Conservation (phyloP, 2,329 filamentous ascomycete genomes). For the Epichloe gansuensis region DNA sequence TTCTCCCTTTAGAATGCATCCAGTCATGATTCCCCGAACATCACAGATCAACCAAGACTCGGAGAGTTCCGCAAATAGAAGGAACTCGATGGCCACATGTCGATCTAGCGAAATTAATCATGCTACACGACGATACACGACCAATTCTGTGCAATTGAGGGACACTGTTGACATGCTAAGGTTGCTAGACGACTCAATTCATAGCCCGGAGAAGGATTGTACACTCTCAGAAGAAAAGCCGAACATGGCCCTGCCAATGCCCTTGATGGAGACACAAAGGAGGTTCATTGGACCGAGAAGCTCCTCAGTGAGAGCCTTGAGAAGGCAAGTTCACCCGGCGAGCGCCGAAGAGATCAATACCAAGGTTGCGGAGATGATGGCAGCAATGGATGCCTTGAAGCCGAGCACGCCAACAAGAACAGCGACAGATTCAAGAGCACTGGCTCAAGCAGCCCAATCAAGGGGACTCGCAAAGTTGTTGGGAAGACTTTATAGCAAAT, state of each 20-base stretch:
- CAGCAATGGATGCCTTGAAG: conserved; percentile 23
- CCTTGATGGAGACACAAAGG: not conserved
- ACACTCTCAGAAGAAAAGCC: not conserved
- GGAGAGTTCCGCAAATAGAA: not conserved
- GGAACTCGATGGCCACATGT: conserved; percentile 1
- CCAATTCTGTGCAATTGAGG: conserved; percentile 4
- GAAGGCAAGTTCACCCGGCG: not conserved
- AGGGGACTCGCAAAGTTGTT: conserved; percentile 23
- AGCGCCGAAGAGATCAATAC: conserved; percentile 17
- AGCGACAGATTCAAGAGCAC: conserved; percentile 11
- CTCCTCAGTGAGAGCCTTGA: not conserved
- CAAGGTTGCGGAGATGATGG: conserved; percentile 26
- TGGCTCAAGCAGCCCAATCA: conserved; percentile 17
- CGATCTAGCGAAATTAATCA: not conserved
- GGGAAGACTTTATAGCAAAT: conserved; percentile 20
- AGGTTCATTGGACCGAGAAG: not conserved
- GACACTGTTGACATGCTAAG: not conserved
- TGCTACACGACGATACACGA: conserved; percentile 3
- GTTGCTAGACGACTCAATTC: conserved; percentile 1
- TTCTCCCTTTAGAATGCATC: conserved; percentile 8
- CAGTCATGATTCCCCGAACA: not conserved
- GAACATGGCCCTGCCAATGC: not conserved
- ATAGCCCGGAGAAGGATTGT: not conserved
- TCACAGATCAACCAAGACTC: not conserved
- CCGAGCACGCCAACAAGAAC: conserved; percentile 11